Evolutionary conservation across 768 basidiomycete genomes (phyloP).

Genomic region (Rhodotorula paludigena): DNA sequence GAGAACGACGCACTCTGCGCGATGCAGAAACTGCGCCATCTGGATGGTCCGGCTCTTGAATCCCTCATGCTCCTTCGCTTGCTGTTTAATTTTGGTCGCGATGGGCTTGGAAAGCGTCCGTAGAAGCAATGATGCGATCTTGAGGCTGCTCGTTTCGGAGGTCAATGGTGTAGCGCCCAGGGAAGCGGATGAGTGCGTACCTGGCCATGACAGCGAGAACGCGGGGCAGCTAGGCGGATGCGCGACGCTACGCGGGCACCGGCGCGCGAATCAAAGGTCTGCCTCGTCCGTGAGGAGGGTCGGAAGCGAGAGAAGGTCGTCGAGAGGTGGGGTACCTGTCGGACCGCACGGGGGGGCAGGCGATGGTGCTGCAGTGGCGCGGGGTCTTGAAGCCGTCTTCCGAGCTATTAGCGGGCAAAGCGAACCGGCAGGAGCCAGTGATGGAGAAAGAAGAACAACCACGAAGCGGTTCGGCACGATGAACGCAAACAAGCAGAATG

Average conservation of each 20-base stretch:
- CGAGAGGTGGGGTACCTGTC: too few relatives aligned
- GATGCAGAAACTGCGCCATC: conserved; percentile 36
- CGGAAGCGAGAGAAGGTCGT: too few relatives aligned
- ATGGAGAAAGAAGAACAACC: too few relatives aligned
- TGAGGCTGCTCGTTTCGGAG: conserved; percentile 12
- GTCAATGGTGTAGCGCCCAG: neutral
- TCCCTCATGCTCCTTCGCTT: conserved; percentile 23
- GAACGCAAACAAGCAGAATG: too few relatives aligned
- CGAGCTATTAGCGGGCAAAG: too few relatives aligned
- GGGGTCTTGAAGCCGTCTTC: too few relatives aligned
- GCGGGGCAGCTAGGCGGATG: too few relatives aligned
- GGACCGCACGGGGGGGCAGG: too few relatives aligned
- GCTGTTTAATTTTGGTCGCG: conserved; percentile 34
- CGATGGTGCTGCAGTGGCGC: too few relatives aligned
- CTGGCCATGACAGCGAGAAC: neutral
- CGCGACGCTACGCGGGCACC: too few relatives aligned
- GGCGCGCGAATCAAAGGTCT: too few relatives aligned
- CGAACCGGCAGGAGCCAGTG: neutral
- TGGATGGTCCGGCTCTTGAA: conserved; percentile 21
- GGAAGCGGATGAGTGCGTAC: neutral
- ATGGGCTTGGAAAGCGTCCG: conserved; percentile 35
- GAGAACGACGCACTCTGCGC: conserved; percentile 21
- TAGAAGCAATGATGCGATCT: conserved; percentile 30
- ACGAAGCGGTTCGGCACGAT: neutral
- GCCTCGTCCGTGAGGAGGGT: too few relatives aligned